phyloP scores from a whole-genome alignment of 805 yeast species.

The Priceomyces haplophilus region DNA sequence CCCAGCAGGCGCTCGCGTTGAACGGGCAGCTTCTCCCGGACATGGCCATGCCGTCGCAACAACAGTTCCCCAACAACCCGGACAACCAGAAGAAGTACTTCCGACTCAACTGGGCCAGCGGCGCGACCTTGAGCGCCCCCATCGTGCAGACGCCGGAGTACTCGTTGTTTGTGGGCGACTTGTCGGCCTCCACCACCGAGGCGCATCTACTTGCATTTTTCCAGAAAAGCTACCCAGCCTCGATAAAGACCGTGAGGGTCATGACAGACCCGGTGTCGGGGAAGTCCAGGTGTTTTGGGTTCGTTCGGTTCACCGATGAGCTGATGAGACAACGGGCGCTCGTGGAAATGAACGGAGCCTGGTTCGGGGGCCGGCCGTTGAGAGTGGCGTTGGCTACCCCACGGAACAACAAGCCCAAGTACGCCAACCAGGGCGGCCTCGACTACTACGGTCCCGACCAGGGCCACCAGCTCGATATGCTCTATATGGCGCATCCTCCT shows the following conservation, averaged over 20 bases:
- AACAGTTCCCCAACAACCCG: slow-evolving; percentile 37
- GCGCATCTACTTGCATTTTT: slow-evolving; percentile 72
- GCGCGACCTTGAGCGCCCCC: slow-evolving; percentile 71
- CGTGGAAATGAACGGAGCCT: slow-evolving; percentile 71
- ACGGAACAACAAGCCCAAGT: slow-evolving; percentile 33
- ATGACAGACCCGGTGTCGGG: slow-evolving; percentile 85
- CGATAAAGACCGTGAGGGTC: slow-evolving; percentile 76
- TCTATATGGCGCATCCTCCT: slow-evolving; percentile 15
- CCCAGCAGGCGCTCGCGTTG: slow-evolving; percentile 62
- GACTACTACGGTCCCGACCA: slow-evolving; percentile 8
- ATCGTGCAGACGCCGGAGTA: slow-evolving; percentile 72
- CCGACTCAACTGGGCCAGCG: slow-evolving; percentile 81
- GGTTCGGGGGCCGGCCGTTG: slow-evolving; percentile 75
- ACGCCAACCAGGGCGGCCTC: slow-evolving; percentile 4
- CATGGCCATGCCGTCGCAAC: slow-evolving; percentile 45
- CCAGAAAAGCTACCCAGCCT: slow-evolving; percentile 57
- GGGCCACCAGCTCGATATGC: slow-evolving; percentile 12
- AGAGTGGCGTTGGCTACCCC: slow-evolving; percentile 81
- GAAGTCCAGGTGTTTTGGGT: slow-evolving; percentile 75
- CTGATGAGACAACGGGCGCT: slow-evolving; percentile 66
- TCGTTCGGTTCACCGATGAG: slow-evolving; percentile 71
- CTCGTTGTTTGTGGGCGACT: slow-evolving; percentile 79
- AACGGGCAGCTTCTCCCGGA: slow-evolving; percentile 68
- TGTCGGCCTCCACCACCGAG: slow-evolving; percentile 75
- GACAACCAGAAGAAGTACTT: slow-evolving; percentile 57